Conservation (phyloP, 2,329 filamentous ascomycete genomes). For the Monilinia laxa region DNA sequence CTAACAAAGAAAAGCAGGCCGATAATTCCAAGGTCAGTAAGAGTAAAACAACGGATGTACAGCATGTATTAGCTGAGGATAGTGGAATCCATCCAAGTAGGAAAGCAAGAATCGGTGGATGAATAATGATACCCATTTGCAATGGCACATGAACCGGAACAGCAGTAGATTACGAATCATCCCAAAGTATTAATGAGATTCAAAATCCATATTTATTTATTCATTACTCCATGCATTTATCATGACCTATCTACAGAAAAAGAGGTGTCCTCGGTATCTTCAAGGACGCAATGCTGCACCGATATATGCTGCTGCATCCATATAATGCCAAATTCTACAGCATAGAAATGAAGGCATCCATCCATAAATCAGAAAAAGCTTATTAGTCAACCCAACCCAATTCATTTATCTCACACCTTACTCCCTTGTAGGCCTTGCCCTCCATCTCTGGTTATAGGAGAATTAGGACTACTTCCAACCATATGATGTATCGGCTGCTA, state of each 20-base stretch:
- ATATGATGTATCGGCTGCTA: neutral
- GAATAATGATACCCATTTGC: conserved; percentile 1
- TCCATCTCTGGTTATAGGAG: neutral
- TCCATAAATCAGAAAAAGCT: conserved; percentile 18
- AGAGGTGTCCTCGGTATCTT: conserved; percentile 29
- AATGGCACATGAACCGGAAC: neutral
- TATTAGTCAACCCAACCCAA: conserved; percentile 8
- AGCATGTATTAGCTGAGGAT: conserved; percentile 32
- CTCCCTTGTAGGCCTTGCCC: conserved; percentile 2
- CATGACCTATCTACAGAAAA: conserved; percentile 34
- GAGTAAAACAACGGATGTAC: conserved; percentile 31
- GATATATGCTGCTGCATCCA: conserved; percentile 12
- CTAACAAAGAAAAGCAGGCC: conserved; percentile 11
- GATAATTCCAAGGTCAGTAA: conserved; percentile 14
- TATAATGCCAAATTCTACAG: conserved; percentile 22
- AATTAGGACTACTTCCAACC: conserved; percentile 5
- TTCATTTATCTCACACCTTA: conserved; percentile 18
- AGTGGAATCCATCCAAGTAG: conserved; percentile 38
- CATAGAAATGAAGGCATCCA: conserved; percentile 18
- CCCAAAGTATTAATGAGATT: conserved; percentile 9
- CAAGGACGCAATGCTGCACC: conserved; percentile 12
- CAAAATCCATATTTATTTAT: conserved; percentile 22
- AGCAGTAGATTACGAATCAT: neutral
- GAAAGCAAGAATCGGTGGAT: conserved; percentile 32
- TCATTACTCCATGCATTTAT: conserved; percentile 28